Evolutionary conservation across 306 rosid species (phyloP).

Genomic region (Hippophae gyantsensis): DNA sequence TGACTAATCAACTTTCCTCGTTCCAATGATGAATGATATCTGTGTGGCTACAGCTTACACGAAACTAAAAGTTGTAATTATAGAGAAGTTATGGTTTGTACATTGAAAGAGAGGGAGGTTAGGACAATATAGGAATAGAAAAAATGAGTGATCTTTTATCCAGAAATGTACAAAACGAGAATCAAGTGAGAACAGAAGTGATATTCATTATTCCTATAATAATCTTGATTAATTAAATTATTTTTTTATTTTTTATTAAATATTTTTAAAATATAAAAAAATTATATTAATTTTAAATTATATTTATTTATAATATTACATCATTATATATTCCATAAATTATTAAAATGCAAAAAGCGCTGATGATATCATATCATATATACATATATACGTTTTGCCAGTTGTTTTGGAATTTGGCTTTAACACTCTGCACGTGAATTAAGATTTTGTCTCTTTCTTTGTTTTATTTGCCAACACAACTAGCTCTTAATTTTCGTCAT

Average conservation of each 20-base stretch:
- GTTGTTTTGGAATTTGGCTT: not conserved
- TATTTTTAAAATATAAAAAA: no score
- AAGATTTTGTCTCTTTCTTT: not conserved
- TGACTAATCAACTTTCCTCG: not conserved
- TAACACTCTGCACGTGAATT: slow-evolving; percentile 28
- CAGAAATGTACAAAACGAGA: slow-evolving; percentile 4
- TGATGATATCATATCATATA: not conserved
- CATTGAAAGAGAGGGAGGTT: not conserved
- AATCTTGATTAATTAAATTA: no score
- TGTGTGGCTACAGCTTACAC: no score
- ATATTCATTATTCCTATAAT: no score
- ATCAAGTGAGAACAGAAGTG: no score
- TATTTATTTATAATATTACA: no score
- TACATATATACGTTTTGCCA: not conserved
- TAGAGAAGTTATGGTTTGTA: no score
- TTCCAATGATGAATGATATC: no score
- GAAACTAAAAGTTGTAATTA: no score
- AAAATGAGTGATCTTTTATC: not conserved
- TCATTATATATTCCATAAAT: no score
- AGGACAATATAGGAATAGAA: not conserved
- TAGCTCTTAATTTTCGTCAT: not conserved
- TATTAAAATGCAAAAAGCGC: not conserved
- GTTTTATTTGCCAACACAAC: slow-evolving; percentile 14
- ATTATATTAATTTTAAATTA: no score
- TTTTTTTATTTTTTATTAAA: no score